Evolutionary conservation across 768 basidiomycete genomes (phyloP).

Genomic region (Lactarius hengduanensis): DNA sequence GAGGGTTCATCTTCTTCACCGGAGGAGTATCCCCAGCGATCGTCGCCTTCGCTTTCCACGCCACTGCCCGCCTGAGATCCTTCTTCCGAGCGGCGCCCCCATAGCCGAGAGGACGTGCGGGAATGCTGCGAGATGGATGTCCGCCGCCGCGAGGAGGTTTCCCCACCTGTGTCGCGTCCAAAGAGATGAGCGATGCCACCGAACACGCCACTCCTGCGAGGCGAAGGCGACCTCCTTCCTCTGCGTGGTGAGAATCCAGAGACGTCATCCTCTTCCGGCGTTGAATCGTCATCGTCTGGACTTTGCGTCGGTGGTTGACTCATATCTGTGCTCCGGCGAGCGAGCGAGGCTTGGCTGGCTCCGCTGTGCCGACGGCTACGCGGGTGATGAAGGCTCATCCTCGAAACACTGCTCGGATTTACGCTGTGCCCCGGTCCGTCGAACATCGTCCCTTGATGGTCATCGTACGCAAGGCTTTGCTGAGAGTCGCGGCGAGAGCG

Average conservation of each 20-base stretch:
- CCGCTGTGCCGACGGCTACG: slow-evolving; percentile 51
- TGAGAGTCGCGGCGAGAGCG: slow-evolving; percentile 68
- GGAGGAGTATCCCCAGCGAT: slow-evolving; percentile 93
- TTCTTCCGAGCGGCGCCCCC: slow-evolving; percentile 51
- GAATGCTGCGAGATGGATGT: slow-evolving; percentile 59
- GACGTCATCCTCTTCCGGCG: slow-evolving; percentile 27
- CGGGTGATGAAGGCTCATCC: slow-evolving; percentile 48
- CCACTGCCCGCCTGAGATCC: slow-evolving; percentile 60
- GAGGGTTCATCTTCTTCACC: slow-evolving; percentile 69
- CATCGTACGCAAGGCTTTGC: slow-evolving; percentile 57
- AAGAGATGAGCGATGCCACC: slow-evolving; percentile 71
- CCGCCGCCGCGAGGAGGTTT: slow-evolving; percentile 44
- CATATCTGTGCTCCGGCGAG: slow-evolving; percentile 18
- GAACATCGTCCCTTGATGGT: slow-evolving; percentile 68
- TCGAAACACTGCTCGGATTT: slow-evolving; percentile 76
- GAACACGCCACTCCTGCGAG: slow-evolving; percentile 47
- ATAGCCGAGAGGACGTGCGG: slow-evolving; percentile 49
- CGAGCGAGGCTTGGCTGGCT: slow-evolving; percentile 27
- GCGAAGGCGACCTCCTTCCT: slow-evolving; percentile 31
- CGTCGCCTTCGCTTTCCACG: slow-evolving; percentile 51
- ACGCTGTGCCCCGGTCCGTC: slow-evolving; percentile 64
- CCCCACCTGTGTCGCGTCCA: slow-evolving; percentile 35
- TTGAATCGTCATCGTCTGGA: slow-evolving; percentile 22
- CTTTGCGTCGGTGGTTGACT: slow-evolving; percentile 9
- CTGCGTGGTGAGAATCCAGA: slow-evolving; percentile 10